Percentiles rank a stretch among this genome's conserved stretches.
These are phyloP conservation scores for Prunella vulgaris DNA, from an alignment of 257 asterid species.

Conservation along the genomic window DNA sequence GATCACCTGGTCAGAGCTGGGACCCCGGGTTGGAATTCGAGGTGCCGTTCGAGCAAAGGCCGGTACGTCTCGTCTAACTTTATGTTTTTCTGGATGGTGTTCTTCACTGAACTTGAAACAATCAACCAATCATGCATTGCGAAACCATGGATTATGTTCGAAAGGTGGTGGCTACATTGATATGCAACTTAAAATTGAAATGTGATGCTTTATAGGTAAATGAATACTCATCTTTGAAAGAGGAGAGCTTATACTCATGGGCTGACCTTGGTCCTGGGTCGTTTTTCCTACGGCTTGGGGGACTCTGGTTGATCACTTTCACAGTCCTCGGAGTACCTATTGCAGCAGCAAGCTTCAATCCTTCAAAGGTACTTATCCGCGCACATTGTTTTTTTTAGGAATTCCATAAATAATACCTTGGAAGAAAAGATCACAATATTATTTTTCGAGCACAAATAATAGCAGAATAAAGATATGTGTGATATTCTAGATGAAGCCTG, in stretches of 20 bases:
- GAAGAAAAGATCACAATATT: neutral
- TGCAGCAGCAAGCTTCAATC: conserved; percentile 82
- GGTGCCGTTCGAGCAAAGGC: conserved; percentile 88
- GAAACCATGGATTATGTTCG: neutral
- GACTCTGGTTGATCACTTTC: conserved; percentile 79
- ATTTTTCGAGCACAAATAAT: neutral
- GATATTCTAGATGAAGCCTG: neutral
- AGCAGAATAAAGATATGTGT: too few relatives aligned
- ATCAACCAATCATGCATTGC: neutral
- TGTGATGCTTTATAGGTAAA: conserved; percentile 44
- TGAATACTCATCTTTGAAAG: conserved; percentile 74
- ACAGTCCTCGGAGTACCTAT: conserved; percentile 79
- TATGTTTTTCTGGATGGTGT: neutral
- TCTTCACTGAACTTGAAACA: neutral
- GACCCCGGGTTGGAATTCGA: conserved; percentile 80
- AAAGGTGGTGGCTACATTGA: neutral
- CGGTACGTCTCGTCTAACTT: conserved; percentile 38
- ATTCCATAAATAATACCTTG: neutral
- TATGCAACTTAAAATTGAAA: neutral
- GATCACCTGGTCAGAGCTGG: conserved; percentile 72
- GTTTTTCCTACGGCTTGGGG: conserved; percentile 76
- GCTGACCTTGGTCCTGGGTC: conserved; percentile 65
- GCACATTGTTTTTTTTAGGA: neutral
- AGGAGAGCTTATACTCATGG: conserved; percentile 48
- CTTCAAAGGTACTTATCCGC: conserved; percentile 44